Evolutionary conservation across 2,329 filamentous ascomycete genomes (phyloP).

Genomic region (Lecanicillium sp.): DNA sequence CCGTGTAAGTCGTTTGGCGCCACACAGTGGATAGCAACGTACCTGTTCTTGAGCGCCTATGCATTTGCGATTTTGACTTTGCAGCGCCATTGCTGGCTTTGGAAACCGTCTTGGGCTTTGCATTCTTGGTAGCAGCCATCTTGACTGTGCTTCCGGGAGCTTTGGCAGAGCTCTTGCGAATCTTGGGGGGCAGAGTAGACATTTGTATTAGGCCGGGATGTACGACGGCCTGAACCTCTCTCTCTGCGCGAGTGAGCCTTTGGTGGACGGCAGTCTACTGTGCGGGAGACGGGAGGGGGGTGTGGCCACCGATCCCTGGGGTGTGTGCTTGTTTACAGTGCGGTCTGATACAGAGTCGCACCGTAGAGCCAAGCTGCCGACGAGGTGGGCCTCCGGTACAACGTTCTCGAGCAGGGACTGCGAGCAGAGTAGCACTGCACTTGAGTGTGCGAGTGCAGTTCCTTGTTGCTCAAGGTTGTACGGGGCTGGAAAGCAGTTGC

Average conservation of each 20-base stretch:
- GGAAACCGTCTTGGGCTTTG: constrained; percentile 49
- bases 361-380: too few species aligned
- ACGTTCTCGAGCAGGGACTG: too few species aligned
- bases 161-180: constrained; percentile 41
- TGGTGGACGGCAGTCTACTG: too few species aligned
- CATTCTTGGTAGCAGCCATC: constrained; percentile 53
- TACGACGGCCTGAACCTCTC: too few species aligned
- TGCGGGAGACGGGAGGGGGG: constrained; percentile 1
- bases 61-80: constrained; percentile 76
- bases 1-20: constrained; percentile 20
- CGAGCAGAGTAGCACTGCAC: too few species aligned
- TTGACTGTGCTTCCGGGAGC: constrained; percentile 37
- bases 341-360: background rate
- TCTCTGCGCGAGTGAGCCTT: too few species aligned
- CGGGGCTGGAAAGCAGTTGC: constrained; percentile 5
- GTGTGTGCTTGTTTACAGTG: background rate
- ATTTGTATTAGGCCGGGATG: constrained; percentile 42
- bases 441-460: background rate
- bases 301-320: constrained; percentile 2
- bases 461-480: background rate
- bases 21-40: too few species aligned
- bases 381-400: too few species aligned
- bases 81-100: constrained; percentile 39
- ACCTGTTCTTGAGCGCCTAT: constrained; percentile 92
- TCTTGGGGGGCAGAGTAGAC: constrained; percentile 57